Base-by-base conservation (phyloP, 352 stramenopile species). In the Peronospora belbahrii region DNA sequence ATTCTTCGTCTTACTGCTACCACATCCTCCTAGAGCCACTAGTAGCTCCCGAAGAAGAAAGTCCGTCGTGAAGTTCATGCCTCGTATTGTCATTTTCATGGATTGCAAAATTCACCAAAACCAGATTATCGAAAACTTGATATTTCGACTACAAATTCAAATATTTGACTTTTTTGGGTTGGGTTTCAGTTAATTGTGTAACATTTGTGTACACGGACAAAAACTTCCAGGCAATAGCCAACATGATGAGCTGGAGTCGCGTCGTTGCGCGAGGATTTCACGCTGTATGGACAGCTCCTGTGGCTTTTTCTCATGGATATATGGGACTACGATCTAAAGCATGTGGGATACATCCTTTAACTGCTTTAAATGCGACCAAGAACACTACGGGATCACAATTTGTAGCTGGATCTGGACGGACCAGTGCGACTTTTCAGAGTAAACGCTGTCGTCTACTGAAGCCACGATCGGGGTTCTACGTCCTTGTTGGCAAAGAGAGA, bases 41-140 rank as follows among this genome's bases (percentile, higher is more conserved):
- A 79, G 69, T 50, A 82, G 38, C 59, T 85, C 76, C 13, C 55
- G 67, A 33, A 81, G 56, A 32, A 84, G 31, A 52, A 84, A 88
- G 9, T 71, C 67, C 33, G 53, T 73, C 30, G 62, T 34, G 22
- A 65, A 56, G 40, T 56, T 59, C 11, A 58, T 41, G 42, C 74
- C 36, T 17, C 20, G n/a, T 31, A 37, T 15, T n/a, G 41, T 18
- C 41, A 59, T 59, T 9, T n/a, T n/a, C n/a, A n/a, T n/a, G n/a
- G n/a, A n/a, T n/a, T n/a, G n/a, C n/a, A n/a, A n/a, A n/a, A n/a
- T n/a, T n/a, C n/a, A n/a, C n/a, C n/a, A n/a, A n/a, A n/a, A n/a
- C n/a, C n/a, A n/a, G n/a, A n/a, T n/a, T n/a, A n/a, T n/a, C n/a
- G n/a, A n/a, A n/a, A n/a, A n/a, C n/a, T n/a, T n/a, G n/a, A n/a